Evolutionary conservation across 1,284 basidiomycete genomes (phyloP), one percentile per base, ranked within the genome.

Genomic region (Malassezia yamatoensis): DNA sequence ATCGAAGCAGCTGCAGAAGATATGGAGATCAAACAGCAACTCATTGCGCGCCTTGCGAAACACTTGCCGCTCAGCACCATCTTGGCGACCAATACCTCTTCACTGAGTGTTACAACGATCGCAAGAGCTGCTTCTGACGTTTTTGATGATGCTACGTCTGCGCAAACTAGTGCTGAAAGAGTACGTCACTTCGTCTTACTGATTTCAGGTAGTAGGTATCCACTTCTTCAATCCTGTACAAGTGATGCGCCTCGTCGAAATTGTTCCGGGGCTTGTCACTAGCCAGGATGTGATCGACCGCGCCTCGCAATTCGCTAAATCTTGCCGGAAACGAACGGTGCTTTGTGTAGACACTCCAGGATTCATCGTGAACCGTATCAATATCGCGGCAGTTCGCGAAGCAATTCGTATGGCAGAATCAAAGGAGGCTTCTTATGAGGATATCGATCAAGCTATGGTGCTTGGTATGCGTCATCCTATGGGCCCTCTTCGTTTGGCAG

Each of bases 381-480:
- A 91, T 39, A 90, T 91, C 86, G 89, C 88, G 0, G 90, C 88
- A 75, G 85, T 91, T 68, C 91, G 91, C 66, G 76, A 91, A 82
- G 90, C 91, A 0, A 87, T 96, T 65, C 87, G 93, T 82, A 85
- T 85, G 61, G 80, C 94, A 4, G 90, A 94, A 76, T 86, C 88
- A 83, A 90, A 90, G 6, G 82, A 86, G 20, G 91, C 90, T 1
- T 87, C 88, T 1, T 83, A 87, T 41, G 90, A 96, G 56, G 90
- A 96, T 73, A 96, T 96, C 62, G 93, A 96, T 78, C 89, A 85
- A 63, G 94, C 89, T 0, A 82, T 96, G 53, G 85, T 84, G 68
- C 79, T 94, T 15, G 93, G 91, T 45, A 96, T 94, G 89, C 86
- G 85, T 60, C 90, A 96, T 71, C 90, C 90, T 1, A 94, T 94